A percentile compares a stretch with the other conserved stretches of the same genome.
phyloP scores from a whole-genome alignment of 495 filamentous ascomycete species.

The Filosporella fistucella region DNA sequence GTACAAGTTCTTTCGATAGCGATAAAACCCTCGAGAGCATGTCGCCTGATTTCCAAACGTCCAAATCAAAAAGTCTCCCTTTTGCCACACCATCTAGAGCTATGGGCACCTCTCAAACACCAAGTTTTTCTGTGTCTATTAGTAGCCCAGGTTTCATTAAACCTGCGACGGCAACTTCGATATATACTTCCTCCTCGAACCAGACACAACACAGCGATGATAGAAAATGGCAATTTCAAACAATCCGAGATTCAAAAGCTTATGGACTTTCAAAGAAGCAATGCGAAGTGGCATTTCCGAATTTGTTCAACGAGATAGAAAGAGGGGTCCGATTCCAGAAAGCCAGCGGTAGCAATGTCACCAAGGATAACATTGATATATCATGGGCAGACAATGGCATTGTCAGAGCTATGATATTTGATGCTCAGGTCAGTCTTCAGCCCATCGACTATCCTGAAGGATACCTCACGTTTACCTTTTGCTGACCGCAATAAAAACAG shows the following conservation, averaged over 20 bases:
- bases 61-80: too few species aligned
- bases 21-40: too few species aligned
- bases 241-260: not conserved
- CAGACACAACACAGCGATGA: too few species aligned
- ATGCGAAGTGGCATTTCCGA: slow-evolving; percentile 41
- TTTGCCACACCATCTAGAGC: too few species aligned
- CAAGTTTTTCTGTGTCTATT: too few species aligned
- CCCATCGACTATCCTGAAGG: not conserved
- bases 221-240: not conserved
- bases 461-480: not conserved
- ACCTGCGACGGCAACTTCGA: too few species aligned
- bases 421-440: slow-evolving; percentile 32
- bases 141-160: too few species aligned
- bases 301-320: slow-evolving; percentile 39
- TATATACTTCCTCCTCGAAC: too few species aligned
- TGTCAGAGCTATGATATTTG: slow-evolving; percentile 36
- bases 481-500: not conserved
- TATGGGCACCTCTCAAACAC: too few species aligned
- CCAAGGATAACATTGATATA: slow-evolving; percentile 31
- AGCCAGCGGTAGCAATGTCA: slow-evolving; percentile 20
- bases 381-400: slow-evolving; percentile 29
- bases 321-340: slow-evolving; percentile 27
- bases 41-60: too few species aligned
- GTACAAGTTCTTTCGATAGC: too few species aligned
- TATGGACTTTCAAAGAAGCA: slow-evolving; percentile 27